Evolutionary conservation across 2,329 filamentous ascomycete genomes (phyloP).

Genomic region (Aspergillus brunneoviolaceus): DNA sequence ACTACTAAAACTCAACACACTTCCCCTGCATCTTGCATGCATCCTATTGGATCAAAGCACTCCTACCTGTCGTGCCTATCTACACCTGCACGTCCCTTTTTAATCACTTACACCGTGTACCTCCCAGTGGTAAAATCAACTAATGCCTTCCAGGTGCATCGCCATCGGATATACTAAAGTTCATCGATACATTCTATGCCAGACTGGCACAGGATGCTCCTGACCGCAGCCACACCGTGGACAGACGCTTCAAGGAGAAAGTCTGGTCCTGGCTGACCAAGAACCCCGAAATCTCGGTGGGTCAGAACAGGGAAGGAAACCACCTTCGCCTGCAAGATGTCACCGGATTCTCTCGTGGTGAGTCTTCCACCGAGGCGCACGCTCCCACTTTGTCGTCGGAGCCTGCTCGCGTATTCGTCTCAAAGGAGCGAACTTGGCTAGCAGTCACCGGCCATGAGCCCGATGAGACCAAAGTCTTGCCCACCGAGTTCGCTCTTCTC

Average conservation of each 20-base stretch:
- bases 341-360: slow-evolving; percentile 24
- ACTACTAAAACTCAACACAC: neutral
- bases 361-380: slow-evolving; percentile 6
- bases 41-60: slow-evolving; percentile 3
- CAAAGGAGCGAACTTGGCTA: slow-evolving; percentile 58
- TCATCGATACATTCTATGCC: slow-evolving; percentile 39
- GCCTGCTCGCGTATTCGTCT: slow-evolving; percentile 49
- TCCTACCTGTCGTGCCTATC: neutral
- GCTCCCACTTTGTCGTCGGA: neutral
- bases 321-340: slow-evolving; percentile 42
- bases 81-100: neutral
- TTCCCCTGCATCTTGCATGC: slow-evolving; percentile 11
- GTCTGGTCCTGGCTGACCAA: slow-evolving; percentile 59
- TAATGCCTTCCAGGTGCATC: slow-evolving; percentile 32
- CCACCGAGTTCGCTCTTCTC: slow-evolving; percentile 57
- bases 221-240: slow-evolving; percentile 36
- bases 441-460: slow-evolving; percentile 60
- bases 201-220: slow-evolving; percentile 21
- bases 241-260: slow-evolving; percentile 53
- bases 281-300: slow-evolving; percentile 57
- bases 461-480: slow-evolving; percentile 54
- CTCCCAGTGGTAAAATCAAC: neutral
- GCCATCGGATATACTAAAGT: slow-evolving; percentile 35
- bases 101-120: neutral
- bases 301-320: slow-evolving; percentile 42